Percentiles rank a stretch among this genome's conserved stretches.
Evolutionary conservation across 1,139 yeast genomes (phyloP).

Genomic region (Candida labiduridarum): DNA sequence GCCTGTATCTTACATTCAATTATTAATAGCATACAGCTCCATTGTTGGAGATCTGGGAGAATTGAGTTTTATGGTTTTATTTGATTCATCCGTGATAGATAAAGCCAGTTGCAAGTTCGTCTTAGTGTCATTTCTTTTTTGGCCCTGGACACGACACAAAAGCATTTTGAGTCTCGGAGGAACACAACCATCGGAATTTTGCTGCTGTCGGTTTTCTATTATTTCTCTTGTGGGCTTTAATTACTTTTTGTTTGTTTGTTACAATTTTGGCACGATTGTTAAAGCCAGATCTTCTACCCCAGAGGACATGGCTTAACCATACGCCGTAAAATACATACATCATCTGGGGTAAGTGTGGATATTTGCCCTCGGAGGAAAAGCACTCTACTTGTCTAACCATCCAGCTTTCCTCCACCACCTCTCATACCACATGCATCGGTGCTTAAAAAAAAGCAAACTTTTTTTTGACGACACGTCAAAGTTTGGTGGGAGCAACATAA

Average conservation of each 20-base stretch:
- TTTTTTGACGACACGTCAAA: not conserved
- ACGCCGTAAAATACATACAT: not conserved
- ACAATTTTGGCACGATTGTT: not conserved
- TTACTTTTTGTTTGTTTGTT: not conserved
- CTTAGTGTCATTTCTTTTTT: too few relatives aligned
- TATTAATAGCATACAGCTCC: too few relatives aligned
- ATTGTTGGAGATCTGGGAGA: too few relatives aligned
- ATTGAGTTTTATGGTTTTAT: too few relatives aligned
- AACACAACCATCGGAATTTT: not conserved
- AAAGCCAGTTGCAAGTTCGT: not conserved
- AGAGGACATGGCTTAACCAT: not conserved
- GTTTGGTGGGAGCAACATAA: too few relatives aligned
- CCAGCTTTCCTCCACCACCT: not conserved
- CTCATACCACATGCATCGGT: not conserved
- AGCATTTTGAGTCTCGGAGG: not conserved
- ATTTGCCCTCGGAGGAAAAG: slow-evolving; percentile 1
- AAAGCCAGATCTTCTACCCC: not conserved
- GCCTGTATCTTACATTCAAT: too few relatives aligned
- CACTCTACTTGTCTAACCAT: not conserved
- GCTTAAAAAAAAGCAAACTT: not conserved
- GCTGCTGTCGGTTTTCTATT: not conserved
- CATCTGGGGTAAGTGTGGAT: slow-evolving; percentile 1
- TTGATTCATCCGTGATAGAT: not conserved
- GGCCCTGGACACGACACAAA: not conserved
- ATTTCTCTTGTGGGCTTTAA: not conserved